A percentile compares a stretch with the other conserved stretches of the same genome.
phyloP scores from a whole-genome alignment of 1,139 yeast genomes.

The Taphrina pruni region DNA sequence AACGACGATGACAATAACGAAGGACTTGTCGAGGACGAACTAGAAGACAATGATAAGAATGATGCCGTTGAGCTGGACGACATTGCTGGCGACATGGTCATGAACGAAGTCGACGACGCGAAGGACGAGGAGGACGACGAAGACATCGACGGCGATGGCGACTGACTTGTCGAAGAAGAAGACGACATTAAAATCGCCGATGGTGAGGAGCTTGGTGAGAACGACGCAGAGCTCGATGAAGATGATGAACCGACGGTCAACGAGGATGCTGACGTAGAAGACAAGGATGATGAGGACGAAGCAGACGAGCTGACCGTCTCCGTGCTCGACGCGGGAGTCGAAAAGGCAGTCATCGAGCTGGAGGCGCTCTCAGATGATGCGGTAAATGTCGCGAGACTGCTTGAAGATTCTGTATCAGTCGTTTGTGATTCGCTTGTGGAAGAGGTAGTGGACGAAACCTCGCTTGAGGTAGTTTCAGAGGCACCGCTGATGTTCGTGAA shows the following conservation, averaged over 20 bases:
- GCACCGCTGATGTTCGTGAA: neutral
- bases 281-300: constrained; percentile 51
- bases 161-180: neutral
- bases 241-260: constrained; percentile 16
- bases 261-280: constrained; percentile 48
- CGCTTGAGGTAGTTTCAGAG: neutral
- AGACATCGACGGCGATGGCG: neutral
- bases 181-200: too few relatives aligned
- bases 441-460: neutral
- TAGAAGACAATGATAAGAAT: neutral
- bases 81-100: neutral
- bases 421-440: neutral
- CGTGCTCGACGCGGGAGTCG: neutral
- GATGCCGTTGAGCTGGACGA: neutral
- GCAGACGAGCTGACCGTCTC: neutral
- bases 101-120: neutral
- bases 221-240: constrained; percentile 45
- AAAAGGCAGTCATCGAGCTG: too few relatives aligned
- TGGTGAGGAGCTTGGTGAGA: neutral
- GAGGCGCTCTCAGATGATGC: neutral
- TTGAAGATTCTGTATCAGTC: neutral
- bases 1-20: neutral
- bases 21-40: neutral
- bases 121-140: neutral
- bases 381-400: neutral